Evolutionary conservation across 2,329 filamentous ascomycete genomes (phyloP).

Genomic region (Fusarium albosuccineum): DNA sequence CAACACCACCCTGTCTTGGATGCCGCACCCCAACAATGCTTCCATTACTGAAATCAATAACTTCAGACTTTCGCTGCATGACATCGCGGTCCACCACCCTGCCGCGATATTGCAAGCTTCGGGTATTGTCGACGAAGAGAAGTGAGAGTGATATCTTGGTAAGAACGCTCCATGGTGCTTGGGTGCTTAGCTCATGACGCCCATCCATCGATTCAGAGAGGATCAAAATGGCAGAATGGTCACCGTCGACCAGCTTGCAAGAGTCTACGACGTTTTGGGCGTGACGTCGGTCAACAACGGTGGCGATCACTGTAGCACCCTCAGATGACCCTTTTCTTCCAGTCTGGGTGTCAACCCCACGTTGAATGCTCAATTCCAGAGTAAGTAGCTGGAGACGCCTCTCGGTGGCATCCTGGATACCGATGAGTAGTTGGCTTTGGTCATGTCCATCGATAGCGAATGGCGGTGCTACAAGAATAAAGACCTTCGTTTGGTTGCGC

Average conservation of each 20-base stretch:
- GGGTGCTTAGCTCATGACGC: conserved; percentile 75
- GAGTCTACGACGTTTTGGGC: conserved; percentile 79
- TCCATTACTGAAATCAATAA: conserved; percentile 61
- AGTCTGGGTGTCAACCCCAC: conserved; percentile 46
- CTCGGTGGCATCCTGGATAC: conserved; percentile 77
- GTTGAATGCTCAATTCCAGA: conserved; percentile 66
- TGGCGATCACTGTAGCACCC: conserved; percentile 45
- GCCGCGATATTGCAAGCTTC: conserved; percentile 69
- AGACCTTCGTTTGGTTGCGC: conserved; percentile 71
- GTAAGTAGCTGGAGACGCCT: conserved; percentile 76
- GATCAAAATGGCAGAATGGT: conserved; percentile 76
- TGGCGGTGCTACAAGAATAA: conserved; percentile 73
- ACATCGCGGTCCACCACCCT: conserved; percentile 67
- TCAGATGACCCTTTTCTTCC: conserved; percentile 38
- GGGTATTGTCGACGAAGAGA: conserved; percentile 70
- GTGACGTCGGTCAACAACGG: conserved; percentile 64
- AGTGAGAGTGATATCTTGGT: conserved; percentile 75
- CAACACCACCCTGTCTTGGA: conserved; percentile 68
- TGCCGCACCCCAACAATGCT: conserved; percentile 69
- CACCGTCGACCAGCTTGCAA: conserved; percentile 76
- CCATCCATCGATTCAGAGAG: conserved; percentile 75
- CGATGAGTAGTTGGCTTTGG: conserved; percentile 71
- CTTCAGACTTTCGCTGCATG: conserved; percentile 58
- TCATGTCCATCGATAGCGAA: conserved; percentile 67
- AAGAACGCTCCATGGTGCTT: conserved; percentile 80